Base-by-base conservation (phyloP, 2,329 filamentous ascomycete species). In the Clonostachys chloroleuca region DNA sequence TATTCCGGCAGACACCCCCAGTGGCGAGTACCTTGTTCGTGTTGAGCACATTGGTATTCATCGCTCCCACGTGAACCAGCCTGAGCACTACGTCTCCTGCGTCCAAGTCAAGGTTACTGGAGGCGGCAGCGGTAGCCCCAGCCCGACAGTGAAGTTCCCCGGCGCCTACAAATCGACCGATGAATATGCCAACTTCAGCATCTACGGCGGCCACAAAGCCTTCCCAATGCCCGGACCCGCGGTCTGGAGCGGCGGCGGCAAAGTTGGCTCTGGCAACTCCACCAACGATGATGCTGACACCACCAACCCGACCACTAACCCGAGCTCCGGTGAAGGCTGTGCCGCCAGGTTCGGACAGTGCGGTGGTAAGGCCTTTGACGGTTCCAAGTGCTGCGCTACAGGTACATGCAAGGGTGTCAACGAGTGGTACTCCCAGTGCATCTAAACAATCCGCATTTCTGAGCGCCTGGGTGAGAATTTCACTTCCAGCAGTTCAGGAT, bases 11-110 rank as follows among this genome's bases (percentile, higher is more conserved):
- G 51, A 59, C 44, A 59, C 61, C 34, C 63, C 68, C 35, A 48
- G 53, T 35, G 69, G 69, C 12, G 65, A 72, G 46, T 66, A 67
- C 43, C 61, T 67, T 45, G 44, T 64, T 39, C 62, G 63, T 13
- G 51, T 57, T 8, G 64, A 67, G 52, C 63, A 65, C 44, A 65
- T 66, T 43, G 63, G 42, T 8, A 34, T 58, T 24, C 55, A 56
- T 45, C 51, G 52, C 34, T 55, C 54, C 17, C 55, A 57, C 46
- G 52, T 52, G 43, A 51, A 53, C 45, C 50, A 57, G 51, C 52
- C 55, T 39, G 54, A 59, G 52, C 51, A 51, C 49, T 51, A 51
- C 51, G 45, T 46, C 46, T 48, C 49, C 37, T 58, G 55, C 42
- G 50, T 51, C 34, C 52, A 57, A 48, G 46, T 57, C 49, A 53